These are phyloP conservation scores for Phytophthora idaei DNA, from an alignment of 352 stramenopile genomes.

Conservation along the genomic window DNA sequence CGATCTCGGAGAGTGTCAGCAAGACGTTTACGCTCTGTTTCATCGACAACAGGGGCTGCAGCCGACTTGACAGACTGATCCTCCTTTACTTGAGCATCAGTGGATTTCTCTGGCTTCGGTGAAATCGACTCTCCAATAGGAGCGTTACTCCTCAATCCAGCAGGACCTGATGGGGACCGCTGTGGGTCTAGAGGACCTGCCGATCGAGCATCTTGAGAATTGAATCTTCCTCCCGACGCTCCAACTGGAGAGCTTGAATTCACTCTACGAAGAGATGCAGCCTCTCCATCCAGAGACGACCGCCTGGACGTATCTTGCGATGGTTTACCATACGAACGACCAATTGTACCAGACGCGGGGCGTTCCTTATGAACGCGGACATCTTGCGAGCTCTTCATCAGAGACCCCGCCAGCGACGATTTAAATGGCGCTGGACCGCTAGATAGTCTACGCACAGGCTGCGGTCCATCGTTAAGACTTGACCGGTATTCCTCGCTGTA, in stretches of 20 bases:
- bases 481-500: constrained; percentile 36
- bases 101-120: constrained; percentile 26
- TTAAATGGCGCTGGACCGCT: constrained; percentile 35
- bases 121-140: constrained; percentile 18
- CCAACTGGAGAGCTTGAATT: constrained; percentile 25
- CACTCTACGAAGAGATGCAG: constrained; percentile 24
- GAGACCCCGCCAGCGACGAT: constrained; percentile 26
- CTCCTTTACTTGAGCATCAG: constrained; percentile 22
- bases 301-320: constrained; percentile 32
- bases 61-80: constrained; percentile 17
- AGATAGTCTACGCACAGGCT: constrained; percentile 26
- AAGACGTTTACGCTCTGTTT: constrained; percentile 46
- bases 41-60: constrained; percentile 25
- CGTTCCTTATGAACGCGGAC: constrained; percentile 44
- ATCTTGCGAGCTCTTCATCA: constrained; percentile 59
- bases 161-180: constrained; percentile 14
- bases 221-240: constrained; percentile 9
- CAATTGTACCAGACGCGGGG: constrained; percentile 26
- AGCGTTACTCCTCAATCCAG: constrained; percentile 26
- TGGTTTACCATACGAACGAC: constrained; percentile 19
- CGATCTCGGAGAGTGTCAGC: constrained; percentile 41
- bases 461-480: constrained; percentile 24
- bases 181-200: constrained; percentile 21
- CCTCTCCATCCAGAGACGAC: constrained; percentile 41
- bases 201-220: constrained; percentile 27